phyloP scores from a whole-genome alignment of 2,329 filamentous ascomycete genomes.

The Lachnellula willkommii region DNA sequence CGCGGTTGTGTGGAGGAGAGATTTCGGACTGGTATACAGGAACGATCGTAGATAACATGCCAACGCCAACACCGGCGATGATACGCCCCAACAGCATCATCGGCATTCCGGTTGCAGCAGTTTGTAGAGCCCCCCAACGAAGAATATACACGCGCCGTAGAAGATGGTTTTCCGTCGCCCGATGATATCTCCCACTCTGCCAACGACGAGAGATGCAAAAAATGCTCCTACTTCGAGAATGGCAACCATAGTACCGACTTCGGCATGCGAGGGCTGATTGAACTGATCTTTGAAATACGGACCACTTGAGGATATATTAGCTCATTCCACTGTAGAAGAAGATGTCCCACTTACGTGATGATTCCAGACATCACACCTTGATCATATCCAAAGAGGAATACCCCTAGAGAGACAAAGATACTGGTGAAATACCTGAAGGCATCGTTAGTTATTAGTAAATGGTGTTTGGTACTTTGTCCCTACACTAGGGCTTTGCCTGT shows the following conservation, averaged over 20 bases:
- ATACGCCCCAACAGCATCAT: slow-evolving; percentile 87
- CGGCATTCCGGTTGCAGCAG: slow-evolving; percentile 72
- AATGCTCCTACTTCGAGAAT: slow-evolving; percentile 94
- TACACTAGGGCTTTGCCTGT: slow-evolving; percentile 94
- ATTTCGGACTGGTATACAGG: slow-evolving; percentile 94
- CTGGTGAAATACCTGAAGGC: slow-evolving; percentile 80
- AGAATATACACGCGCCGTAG: slow-evolving; percentile 88
- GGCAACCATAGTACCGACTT: slow-evolving; percentile 95
- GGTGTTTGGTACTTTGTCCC: slow-evolving; percentile 30
- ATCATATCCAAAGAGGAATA: slow-evolving; percentile 86
- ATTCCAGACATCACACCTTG: slow-evolving; percentile 82
- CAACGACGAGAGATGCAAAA: slow-evolving; percentile 80
- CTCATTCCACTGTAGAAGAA: neutral
- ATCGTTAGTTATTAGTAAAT: slow-evolving; percentile 7
- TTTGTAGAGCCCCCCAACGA: slow-evolving; percentile 75
- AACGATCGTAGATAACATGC: slow-evolving; percentile 84
- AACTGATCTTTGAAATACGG: slow-evolving; percentile 89
- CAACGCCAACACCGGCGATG: slow-evolving; percentile 79
- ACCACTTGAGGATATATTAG: slow-evolving; percentile 51
- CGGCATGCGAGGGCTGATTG: slow-evolving; percentile 75
- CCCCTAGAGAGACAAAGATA: slow-evolving; percentile 79
- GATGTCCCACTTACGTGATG: slow-evolving; percentile 49
- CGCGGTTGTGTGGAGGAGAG: slow-evolving; percentile 91
- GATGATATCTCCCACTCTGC: slow-evolving; percentile 84
- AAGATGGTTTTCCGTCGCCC: slow-evolving; percentile 85